Conservation (phyloP, 345 rosid genomes). For the Citrus trifoliata region DNA sequence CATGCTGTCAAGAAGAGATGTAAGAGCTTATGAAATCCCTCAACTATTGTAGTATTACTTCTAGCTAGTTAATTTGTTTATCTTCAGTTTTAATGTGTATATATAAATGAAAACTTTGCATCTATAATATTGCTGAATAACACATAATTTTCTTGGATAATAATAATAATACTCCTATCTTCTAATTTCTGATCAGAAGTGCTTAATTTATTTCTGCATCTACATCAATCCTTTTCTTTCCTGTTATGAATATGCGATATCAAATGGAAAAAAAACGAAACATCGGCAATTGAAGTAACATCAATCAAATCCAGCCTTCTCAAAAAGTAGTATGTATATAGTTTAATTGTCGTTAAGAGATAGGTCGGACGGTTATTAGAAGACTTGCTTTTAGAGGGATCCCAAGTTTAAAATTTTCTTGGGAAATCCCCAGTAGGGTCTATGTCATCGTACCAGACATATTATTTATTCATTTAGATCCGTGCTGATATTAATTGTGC, state of each 20-base stretch:
- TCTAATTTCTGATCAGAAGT: not conserved
- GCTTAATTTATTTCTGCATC: not conserved
- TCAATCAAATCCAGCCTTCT: not conserved
- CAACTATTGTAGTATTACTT: not conserved
- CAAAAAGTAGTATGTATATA: not conserved
- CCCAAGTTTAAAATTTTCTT: not conserved
- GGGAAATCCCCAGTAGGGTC: not conserved
- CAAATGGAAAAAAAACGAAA: not conserved
- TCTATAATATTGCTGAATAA: not conserved
- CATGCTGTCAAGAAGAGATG: conserved; percentile 36
- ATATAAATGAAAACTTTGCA: not conserved
- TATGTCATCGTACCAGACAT: not conserved
- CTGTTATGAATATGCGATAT: not conserved
- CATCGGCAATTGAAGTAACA: not conserved
- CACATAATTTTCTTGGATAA: not conserved
- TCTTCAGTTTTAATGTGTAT: not conserved
- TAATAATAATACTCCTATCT: too few relatives aligned
- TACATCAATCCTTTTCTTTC: too few relatives aligned
- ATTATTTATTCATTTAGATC: too few relatives aligned
- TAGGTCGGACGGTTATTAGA: not conserved
- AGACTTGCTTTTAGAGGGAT: not conserved
- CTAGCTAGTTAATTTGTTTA: not conserved
- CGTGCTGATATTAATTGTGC: too few relatives aligned
- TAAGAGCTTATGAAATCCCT: conserved; percentile 32
- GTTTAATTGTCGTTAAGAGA: not conserved